phyloP scores from a whole-genome alignment of 768 basidiomycete genomes.

The Suillus occidentalis region DNA sequence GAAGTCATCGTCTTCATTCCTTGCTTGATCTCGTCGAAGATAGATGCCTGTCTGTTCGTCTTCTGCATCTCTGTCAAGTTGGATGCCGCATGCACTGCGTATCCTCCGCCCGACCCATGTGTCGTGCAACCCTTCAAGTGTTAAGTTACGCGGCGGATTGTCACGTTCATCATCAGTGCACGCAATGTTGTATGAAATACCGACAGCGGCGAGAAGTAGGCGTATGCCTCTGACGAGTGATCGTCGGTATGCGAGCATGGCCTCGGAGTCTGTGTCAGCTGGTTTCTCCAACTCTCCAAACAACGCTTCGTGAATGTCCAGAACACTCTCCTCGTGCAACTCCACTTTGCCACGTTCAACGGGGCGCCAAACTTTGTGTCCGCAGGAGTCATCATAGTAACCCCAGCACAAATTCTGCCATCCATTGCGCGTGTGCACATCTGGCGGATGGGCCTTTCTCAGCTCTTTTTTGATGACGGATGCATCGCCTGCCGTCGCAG shows the following conservation, averaged over 20 bases:
- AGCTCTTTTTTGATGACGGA: neutral
- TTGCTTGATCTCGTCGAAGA: neutral
- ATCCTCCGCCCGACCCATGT: constrained; percentile 16
- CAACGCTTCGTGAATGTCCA: constrained; percentile 8
- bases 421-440: constrained; percentile 8
- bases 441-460: neutral
- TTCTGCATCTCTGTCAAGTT: constrained; percentile 3
- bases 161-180: constrained; percentile 12
- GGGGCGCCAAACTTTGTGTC: neutral
- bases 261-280: neutral
- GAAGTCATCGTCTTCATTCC: neutral
- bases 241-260: neutral
- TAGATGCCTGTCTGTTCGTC: neutral
- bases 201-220: constrained; percentile 13
- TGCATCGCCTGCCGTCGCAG: neutral
- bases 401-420: constrained; percentile 18
- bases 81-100: constrained; percentile 15
- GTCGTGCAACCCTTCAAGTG: constrained; percentile 13
- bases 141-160: neutral
- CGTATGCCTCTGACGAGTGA: constrained; percentile 10
- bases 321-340: constrained; percentile 9
- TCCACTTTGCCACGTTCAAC: constrained; percentile 8
- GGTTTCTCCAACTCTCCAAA: constrained; percentile 12
- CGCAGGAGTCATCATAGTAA: constrained; percentile 9
- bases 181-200: constrained; percentile 11